phyloP scores from a whole-genome alignment of 202 grass and related monocot genomes.

The Saccharum hybrid region DNA sequence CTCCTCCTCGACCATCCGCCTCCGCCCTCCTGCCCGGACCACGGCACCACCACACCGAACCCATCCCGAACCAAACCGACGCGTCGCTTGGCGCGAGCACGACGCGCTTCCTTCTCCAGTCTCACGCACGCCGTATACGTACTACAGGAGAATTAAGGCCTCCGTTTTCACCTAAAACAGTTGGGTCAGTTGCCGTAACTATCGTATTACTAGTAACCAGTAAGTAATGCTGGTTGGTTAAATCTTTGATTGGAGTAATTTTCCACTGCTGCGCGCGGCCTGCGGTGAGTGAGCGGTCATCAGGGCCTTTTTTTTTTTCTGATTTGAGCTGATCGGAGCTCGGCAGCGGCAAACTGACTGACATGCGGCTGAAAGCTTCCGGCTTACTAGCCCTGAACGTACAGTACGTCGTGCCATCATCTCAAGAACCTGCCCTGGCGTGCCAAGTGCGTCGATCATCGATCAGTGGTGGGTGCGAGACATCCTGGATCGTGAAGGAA shows the following conservation, averaged over 20 bases:
- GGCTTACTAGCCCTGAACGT: background rate
- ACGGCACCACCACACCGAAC: conserved; percentile 19
- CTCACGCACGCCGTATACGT: background rate
- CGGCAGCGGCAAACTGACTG: conserved; percentile 20
- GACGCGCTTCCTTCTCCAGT: conserved; percentile 9
- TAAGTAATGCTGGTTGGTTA: background rate
- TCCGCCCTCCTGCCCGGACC: conserved; percentile 13
- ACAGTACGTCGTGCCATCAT: conserved; percentile 3
- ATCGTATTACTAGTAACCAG: background rate
- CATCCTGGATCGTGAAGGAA: conserved; percentile 57
- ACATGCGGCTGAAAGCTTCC: background rate
- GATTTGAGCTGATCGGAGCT: conserved; percentile 25
- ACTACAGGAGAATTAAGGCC: background rate
- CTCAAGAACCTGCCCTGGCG: background rate
- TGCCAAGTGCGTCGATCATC: conserved; percentile 4
- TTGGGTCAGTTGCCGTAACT: background rate
- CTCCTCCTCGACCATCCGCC: background rate
- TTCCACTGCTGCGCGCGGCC: background rate
- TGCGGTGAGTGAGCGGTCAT: background rate
- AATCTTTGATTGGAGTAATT: background rate
- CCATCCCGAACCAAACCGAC: conserved; percentile 11
- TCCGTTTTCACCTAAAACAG: conserved; percentile 15
- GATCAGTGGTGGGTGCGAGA: conserved; percentile 49
- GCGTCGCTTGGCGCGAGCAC: background rate
- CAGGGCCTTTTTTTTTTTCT: background rate